Conservation (phyloP, 305 asterid species). For the Fraxinus platypoda region DNA sequence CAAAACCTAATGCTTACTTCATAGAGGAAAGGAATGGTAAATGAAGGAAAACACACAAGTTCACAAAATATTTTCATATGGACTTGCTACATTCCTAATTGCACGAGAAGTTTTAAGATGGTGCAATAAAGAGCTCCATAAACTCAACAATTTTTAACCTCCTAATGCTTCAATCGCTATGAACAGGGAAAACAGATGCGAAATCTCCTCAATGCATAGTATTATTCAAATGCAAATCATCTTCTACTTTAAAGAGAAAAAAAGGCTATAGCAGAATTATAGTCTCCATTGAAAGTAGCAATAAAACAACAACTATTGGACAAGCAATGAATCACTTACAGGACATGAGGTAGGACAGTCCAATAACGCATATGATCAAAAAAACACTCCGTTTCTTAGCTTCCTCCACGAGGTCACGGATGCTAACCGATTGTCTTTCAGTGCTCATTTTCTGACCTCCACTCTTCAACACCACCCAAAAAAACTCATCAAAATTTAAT, state of each 20-base stretch:
- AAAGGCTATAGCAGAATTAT: background rate
- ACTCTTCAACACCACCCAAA: background rate
- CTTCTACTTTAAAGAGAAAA: background rate
- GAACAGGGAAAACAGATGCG: background rate
- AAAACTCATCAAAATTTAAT: background rate
- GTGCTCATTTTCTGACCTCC: conserved; percentile 39
- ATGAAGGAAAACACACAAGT: conserved; percentile 12
- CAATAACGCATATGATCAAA: conserved; percentile 43
- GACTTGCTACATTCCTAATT: background rate
- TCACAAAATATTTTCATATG: conserved; percentile 2
- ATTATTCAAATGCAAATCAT: background rate
- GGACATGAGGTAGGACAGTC: conserved; percentile 55
- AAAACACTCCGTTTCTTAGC: conserved; percentile 52
- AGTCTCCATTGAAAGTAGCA: background rate
- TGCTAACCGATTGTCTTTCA: conserved; percentile 32
- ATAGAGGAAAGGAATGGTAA: conserved; percentile 15
- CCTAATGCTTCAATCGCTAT: background rate
- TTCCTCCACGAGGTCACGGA: conserved; percentile 51
- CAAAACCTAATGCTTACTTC: background rate
- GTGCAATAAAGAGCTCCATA: conserved; percentile 13
- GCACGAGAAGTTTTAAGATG: background rate
- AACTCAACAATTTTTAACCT: conserved; percentile 4
- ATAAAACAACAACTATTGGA: background rate
- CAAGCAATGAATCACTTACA: conserved; percentile 29
- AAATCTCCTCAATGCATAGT: background rate